Conservation (phyloP, 1,284 basidiomycete genomes). For the Ceratobasidium sp. region DNA sequence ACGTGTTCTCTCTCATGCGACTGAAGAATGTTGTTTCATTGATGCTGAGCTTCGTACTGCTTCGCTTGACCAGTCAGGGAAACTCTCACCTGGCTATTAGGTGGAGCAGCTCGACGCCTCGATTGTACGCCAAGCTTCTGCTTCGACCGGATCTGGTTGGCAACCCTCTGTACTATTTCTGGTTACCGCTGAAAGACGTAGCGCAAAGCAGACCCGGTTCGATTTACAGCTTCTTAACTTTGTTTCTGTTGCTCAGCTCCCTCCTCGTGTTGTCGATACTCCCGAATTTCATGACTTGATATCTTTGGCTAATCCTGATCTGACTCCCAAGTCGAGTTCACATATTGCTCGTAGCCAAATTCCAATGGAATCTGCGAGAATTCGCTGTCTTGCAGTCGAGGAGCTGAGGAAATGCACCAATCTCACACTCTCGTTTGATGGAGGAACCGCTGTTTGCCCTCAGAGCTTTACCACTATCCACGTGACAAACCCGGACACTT, state of each 20-base stretch:
- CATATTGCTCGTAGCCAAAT: neutral
- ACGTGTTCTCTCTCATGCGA: neutral
- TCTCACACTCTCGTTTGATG: slow-evolving; percentile 47
- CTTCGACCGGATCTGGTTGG: neutral
- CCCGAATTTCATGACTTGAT: slow-evolving; percentile 15
- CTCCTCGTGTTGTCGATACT: neutral
- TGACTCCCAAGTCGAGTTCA: neutral
- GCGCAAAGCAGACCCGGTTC: slow-evolving; percentile 10
- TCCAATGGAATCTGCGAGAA: neutral
- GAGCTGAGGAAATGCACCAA: slow-evolving; percentile 35
- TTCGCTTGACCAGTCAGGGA: neutral
- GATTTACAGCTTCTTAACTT: slow-evolving; percentile 7
- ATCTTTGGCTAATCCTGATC: neutral
- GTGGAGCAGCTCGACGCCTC: neutral
- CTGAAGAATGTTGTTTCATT: slow-evolving; percentile 8
- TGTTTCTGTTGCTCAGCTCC: neutral
- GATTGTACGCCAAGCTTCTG: neutral
- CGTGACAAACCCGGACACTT: slow-evolving; percentile 47
- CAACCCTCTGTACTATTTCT: neutral
- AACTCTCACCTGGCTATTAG: neutral
- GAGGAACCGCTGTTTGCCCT: slow-evolving; percentile 44
- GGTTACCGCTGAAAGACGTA: neutral
- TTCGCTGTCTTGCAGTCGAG: neutral
- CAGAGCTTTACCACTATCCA: slow-evolving; percentile 50
- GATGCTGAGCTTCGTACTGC: neutral